Conservation (phyloP, 306 rosid genomes). For the Prosopis cineraria region DNA sequence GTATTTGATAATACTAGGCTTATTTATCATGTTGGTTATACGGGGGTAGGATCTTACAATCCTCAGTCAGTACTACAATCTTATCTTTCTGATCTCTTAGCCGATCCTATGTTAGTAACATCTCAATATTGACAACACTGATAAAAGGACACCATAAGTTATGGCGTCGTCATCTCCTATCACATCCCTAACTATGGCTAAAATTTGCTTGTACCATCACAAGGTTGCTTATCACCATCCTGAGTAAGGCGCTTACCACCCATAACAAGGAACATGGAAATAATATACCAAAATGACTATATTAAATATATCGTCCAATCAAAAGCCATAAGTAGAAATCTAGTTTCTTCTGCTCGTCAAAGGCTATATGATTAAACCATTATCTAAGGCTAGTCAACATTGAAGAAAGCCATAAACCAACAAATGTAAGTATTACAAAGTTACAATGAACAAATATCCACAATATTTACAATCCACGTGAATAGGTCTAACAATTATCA, state of each 20-base stretch:
- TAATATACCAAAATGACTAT: neutral
- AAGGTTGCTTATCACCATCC: conserved; percentile 10
- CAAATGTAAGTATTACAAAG: neutral
- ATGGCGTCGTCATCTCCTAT: neutral
- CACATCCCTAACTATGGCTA: conserved; percentile 9
- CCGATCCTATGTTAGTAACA: neutral
- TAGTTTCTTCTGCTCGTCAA: conserved; percentile 3
- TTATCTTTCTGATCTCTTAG: neutral
- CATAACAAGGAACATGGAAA: neutral
- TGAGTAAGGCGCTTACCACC: neutral
- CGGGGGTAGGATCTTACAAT: neutral
- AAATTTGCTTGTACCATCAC: conserved; percentile 5
- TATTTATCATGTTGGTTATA: neutral
- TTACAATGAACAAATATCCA: neutral
- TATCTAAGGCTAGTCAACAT: neutral
- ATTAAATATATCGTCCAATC: conserved; percentile 1
- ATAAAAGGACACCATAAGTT: neutral
- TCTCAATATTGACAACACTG: neutral
- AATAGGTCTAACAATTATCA: neutral
- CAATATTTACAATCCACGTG: neutral
- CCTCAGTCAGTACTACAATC: neutral
- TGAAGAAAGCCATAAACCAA: conserved; percentile 10
- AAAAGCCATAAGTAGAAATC: conserved; percentile 13
- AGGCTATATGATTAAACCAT: conserved; percentile 14
- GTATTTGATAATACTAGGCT: neutral